Evolutionary conservation across 164 flowering plant species (phyloP).

Genomic region (Umbilicus rupestris): DNA sequence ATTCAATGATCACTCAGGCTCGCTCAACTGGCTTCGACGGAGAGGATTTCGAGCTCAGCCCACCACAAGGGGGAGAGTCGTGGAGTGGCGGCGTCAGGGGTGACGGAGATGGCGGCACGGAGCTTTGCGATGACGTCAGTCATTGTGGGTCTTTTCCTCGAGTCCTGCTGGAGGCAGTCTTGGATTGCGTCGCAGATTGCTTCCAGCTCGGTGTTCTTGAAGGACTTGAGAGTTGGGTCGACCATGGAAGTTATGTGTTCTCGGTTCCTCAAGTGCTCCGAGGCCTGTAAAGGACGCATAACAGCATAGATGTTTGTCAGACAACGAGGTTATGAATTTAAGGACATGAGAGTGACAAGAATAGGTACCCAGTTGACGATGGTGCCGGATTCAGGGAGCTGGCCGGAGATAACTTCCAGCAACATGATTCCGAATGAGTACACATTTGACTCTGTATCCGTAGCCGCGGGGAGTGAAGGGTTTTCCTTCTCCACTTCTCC

Average conservation of each 20-base stretch:
- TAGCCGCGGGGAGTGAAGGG: slow-evolving; percentile 28
- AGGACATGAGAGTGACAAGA: neutral
- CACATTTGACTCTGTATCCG: slow-evolving; percentile 54
- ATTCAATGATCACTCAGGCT: slow-evolving; percentile 1
- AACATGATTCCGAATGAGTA: slow-evolving; percentile 68
- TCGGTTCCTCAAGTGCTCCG: slow-evolving; percentile 42
- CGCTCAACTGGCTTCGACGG: slow-evolving; percentile 56
- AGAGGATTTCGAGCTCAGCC: slow-evolving; percentile 89
- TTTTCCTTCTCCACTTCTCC: slow-evolving; percentile 28
- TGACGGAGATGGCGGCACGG: slow-evolving; percentile 43
- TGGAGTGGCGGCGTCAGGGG: slow-evolving; percentile 73
- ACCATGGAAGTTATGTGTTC: slow-evolving; percentile 39
- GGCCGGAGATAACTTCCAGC: slow-evolving; percentile 83
- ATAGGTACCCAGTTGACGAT: slow-evolving; percentile 56
- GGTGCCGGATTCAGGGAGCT: slow-evolving; percentile 47
- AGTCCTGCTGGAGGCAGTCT: slow-evolving; percentile 52
- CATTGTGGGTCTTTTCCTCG: slow-evolving; percentile 61
- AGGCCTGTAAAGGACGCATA: slow-evolving; percentile 34
- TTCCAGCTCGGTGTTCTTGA: slow-evolving; percentile 64
- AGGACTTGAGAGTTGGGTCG: slow-evolving; percentile 66
- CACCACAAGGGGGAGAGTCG: slow-evolving; percentile 94
- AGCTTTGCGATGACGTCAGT: slow-evolving; percentile 46
- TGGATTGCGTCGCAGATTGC: slow-evolving; percentile 59
- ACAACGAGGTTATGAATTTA: neutral
- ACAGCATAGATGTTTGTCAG: neutral